Evolutionary conservation across 495 filamentous ascomycete genomes (phyloP).

Genomic region (Extremus antarcticus): DNA sequence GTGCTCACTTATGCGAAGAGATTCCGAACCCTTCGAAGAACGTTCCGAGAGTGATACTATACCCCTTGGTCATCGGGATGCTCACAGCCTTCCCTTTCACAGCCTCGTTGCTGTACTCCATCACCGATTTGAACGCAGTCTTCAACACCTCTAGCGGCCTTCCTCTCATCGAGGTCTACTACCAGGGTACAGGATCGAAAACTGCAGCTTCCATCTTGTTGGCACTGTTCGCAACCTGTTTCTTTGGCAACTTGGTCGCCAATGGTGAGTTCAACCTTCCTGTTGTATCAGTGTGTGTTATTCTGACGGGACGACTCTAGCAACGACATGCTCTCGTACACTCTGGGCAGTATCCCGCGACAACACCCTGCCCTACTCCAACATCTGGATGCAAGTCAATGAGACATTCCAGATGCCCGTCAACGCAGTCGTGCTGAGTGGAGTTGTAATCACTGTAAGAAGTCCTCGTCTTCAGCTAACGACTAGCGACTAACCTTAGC

Average conservation of each 20-base stretch:
- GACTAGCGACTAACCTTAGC: too few species aligned
- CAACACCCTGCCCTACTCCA: too few species aligned
- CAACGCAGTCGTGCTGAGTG: background rate
- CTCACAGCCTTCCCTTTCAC: background rate
- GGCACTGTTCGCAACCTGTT: background rate
- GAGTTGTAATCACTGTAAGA: background rate
- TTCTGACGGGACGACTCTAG: too few species aligned
- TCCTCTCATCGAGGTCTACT: constrained; percentile 30
- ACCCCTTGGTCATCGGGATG: background rate
- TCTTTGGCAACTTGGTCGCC: background rate
- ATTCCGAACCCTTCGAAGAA: background rate
- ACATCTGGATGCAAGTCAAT: background rate
- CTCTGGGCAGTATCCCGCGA: too few species aligned
- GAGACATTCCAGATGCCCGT: background rate
- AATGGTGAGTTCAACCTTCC: too few species aligned
- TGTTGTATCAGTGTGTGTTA: too few species aligned
- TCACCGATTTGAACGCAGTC: background rate
- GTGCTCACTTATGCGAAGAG: constrained; percentile 4
- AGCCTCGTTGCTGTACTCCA: background rate
- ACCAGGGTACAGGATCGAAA: constrained; percentile 22
- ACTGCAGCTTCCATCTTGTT: constrained; percentile 17
- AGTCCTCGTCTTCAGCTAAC: too few species aligned
- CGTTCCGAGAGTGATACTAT: constrained; percentile 1
- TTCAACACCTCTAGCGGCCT: constrained; percentile 20
- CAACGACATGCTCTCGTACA: too few species aligned